Base-by-base conservation (phyloP, 495 filamentous ascomycete genomes). In the Aspergillus taichungensis region DNA sequence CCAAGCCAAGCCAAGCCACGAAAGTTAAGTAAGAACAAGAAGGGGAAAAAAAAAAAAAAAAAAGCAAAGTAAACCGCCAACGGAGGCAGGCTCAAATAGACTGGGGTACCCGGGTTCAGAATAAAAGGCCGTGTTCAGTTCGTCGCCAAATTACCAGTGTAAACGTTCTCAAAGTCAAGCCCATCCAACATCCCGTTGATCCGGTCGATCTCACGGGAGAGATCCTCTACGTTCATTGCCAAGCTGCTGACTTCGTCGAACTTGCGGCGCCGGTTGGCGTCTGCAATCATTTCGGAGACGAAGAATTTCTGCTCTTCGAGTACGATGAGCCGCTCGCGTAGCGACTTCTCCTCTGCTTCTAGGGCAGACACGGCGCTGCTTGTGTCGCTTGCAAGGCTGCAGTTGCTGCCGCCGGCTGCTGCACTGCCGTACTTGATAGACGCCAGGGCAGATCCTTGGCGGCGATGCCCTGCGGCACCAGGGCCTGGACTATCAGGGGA, bases 271-370 rank as follows among this genome's bases (percentile, higher is more conserved):
- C 81, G 85, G 41, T 83, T 84, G 3, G 92, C 91, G 37, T 85
- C 82, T 6, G 73, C 80, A 38, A 97, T 76, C 88, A 96, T 96
- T 52, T 87, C 83, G 12, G 80, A 76, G 0, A 98, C 88, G 56
- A 97, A 77, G 57, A 95, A 96, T 57, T 80, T 79, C 63, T 98
- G 92, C 59, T 98, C 92, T 66, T 97, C 92, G 0, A 98, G 72
- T 14, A 98, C 86, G 34, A 95, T 88, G 12, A 97, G 64, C 34
- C 79, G 70, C 55, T 97, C 91, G 9, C 85, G 75, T 1, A 94
- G 63, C 28, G 88, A 80, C 53, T 90, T 94, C 58, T 98, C 94
- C 55, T 94, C 87, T 7, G 76, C 79, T 59, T 95, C 87, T 12
- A 95, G 64, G 5, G 78, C 79, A 1, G 83, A 86, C 0, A 90